phyloP scores from a whole-genome alignment of 768 basidiomycete species.

The Boletus eberwhitei region DNA sequence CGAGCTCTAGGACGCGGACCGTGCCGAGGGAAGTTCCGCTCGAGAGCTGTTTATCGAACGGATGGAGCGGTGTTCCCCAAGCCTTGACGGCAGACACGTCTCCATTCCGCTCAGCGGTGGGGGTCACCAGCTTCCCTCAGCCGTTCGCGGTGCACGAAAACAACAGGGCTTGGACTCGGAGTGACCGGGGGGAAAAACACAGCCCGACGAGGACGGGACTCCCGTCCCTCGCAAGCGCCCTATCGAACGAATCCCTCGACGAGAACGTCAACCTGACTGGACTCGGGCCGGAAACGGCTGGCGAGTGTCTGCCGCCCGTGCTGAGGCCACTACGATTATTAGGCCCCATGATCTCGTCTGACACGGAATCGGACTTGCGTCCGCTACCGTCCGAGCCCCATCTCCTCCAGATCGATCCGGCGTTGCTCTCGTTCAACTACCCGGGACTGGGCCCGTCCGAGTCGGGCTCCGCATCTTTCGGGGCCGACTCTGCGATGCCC shows the following conservation, averaged over 20 bases:
- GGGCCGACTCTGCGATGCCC: not conserved
- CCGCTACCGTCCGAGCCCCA: not conserved
- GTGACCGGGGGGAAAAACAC: not conserved
- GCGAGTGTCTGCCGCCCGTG: constrained; percentile 17
- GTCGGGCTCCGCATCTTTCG: not conserved
- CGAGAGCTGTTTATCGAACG: not conserved
- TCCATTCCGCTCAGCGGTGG: not conserved
- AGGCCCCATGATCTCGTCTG: constrained; percentile 2
- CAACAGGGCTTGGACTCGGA: not conserved
- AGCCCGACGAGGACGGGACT: constrained; percentile 1
- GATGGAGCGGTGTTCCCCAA: constrained; percentile 1
- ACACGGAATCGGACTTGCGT: not conserved
- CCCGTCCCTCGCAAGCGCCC: constrained; percentile 18
- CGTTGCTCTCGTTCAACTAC: constrained; percentile 19
- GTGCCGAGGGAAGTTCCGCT: not conserved
- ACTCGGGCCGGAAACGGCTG: not conserved
- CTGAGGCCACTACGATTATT: constrained; percentile 22
- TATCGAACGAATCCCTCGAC: constrained; percentile 19
- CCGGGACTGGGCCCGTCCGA: not conserved
- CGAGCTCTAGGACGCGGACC: not conserved
- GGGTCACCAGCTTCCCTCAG: too few species aligned
- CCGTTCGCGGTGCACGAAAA: not conserved
- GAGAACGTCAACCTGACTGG: constrained; percentile 6
- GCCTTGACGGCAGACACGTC: not conserved
- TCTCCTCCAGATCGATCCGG: constrained; percentile 27